These are phyloP conservation scores for Mytilinidion resinicola DNA, from an alignment of 495 filamentous ascomycete species.

Conservation along the genomic window DNA sequence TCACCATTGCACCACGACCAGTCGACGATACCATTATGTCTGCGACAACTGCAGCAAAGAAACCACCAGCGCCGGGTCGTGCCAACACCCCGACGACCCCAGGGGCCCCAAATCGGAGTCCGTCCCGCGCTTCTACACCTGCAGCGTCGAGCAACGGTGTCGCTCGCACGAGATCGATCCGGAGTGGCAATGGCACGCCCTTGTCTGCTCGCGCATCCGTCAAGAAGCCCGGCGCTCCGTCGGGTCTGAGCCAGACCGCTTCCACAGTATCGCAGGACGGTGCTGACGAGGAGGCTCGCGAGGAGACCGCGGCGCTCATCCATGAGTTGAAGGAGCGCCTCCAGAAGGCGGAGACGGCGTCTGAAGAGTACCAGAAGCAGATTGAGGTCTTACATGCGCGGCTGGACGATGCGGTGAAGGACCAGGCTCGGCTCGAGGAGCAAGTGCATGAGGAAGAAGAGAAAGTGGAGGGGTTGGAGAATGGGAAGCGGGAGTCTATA, in stretches of 20 bases:
- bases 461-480: slow-evolving; percentile 68
- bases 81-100: background rate
- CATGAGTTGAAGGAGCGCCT: slow-evolving; percentile 80
- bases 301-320: slow-evolving; percentile 69
- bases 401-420: slow-evolving; percentile 75
- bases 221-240: slow-evolving; percentile 23
- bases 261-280: slow-evolving; percentile 18
- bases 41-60: background rate
- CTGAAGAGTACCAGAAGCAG: slow-evolving; percentile 79
- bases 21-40: background rate
- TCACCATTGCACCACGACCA: background rate
- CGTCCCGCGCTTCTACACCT: background rate
- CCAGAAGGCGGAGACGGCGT: slow-evolving; percentile 68
- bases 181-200: slow-evolving; percentile 23
- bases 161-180: slow-evolving; percentile 11
- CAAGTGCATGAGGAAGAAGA: slow-evolving; percentile 74
- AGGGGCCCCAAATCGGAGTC: slow-evolving; percentile 1
- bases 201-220: slow-evolving; percentile 29
- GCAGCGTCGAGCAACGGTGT: slow-evolving; percentile 19
- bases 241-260: slow-evolving; percentile 28
- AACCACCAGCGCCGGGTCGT: background rate
- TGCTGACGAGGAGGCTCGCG: slow-evolving; percentile 53
- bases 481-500: slow-evolving; percentile 69
- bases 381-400: slow-evolving; percentile 75
- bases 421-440: slow-evolving; percentile 83